Evolutionary conservation across 106 monocot species (phyloP).

Genomic region (Dioscorea dumetorum): DNA sequence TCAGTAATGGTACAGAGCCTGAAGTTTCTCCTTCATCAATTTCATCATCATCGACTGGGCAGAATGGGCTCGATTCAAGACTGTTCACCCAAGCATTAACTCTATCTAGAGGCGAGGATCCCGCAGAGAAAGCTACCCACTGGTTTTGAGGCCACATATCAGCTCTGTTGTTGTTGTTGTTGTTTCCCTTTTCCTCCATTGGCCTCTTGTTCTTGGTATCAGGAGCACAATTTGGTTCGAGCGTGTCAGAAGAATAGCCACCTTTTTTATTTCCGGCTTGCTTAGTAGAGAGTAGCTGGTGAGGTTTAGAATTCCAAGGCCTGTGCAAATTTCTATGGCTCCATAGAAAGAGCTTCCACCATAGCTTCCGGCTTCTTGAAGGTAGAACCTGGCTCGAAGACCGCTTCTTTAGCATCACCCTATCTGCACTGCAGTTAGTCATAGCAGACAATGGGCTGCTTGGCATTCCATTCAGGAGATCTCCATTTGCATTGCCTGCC

Average conservation of each 20-base stretch:
- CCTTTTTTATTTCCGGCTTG: slow-evolving; percentile 25
- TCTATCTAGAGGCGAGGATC: slow-evolving; percentile 52
- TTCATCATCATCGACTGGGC: slow-evolving; percentile 10
- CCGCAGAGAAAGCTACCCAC: slow-evolving; percentile 75
- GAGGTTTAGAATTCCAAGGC: slow-evolving; percentile 13
- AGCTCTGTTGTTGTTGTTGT: neutral
- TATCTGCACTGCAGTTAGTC: slow-evolving; percentile 61
- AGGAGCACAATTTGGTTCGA: slow-evolving; percentile 25
- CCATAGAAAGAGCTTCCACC: slow-evolving; percentile 97
- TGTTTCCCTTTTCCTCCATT: slow-evolving; percentile 7
- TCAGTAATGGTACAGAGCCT: neutral
- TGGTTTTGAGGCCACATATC: slow-evolving; percentile 28
- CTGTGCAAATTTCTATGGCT: slow-evolving; percentile 82
- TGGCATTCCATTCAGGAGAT: slow-evolving; percentile 6
- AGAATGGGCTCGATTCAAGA: slow-evolving; percentile 35
- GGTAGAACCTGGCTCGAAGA: slow-evolving; percentile 90
- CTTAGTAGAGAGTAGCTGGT: neutral
- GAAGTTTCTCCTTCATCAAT: slow-evolving; percentile 7
- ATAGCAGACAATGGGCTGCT: slow-evolving; percentile 53
- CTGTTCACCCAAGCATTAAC: slow-evolving; percentile 86
- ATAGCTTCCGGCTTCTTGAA: slow-evolving; percentile 81
- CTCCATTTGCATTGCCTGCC: neutral
- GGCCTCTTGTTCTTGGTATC: slow-evolving; percentile 22
- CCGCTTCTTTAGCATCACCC: slow-evolving; percentile 75
- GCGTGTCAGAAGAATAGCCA: slow-evolving; percentile 71